These are phyloP conservation scores for Coix lacrymajobi DNA, from an alignment of 176 grass and related monocot species.

Conservation along the genomic window DNA sequence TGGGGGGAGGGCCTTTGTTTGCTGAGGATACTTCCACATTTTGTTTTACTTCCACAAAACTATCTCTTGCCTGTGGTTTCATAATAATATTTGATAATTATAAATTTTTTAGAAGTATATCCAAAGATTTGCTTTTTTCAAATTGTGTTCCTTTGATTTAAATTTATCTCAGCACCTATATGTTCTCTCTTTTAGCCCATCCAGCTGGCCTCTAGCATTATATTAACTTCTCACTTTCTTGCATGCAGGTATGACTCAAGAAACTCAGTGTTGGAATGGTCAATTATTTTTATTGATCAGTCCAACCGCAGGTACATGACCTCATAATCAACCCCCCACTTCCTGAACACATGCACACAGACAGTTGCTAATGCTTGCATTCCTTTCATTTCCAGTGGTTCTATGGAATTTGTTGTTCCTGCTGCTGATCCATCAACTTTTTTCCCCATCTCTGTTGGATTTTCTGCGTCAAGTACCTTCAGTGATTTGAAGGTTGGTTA, in stretches of 20 bases:
- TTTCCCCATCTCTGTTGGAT: conserved; percentile 73
- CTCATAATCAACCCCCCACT: not conserved
- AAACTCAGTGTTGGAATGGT: conserved; percentile 76
- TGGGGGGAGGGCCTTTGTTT: not conserved
- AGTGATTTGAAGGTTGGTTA: conserved; percentile 71
- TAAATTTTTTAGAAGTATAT: not conserved
- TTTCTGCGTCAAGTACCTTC: conserved; percentile 71
- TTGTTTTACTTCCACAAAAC: not conserved
- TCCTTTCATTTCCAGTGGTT: conserved; percentile 55
- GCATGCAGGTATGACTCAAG: conserved; percentile 73
- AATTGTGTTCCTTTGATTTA: not conserved
- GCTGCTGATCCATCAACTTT: conserved; percentile 64
- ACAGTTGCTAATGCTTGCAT: not conserved
- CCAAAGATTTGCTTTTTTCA: not conserved
- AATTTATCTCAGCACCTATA: not conserved
- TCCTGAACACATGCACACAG: not conserved
- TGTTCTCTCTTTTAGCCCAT: not conserved
- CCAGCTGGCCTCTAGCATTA: not conserved
- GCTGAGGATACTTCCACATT: not conserved
- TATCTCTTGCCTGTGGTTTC: not conserved
- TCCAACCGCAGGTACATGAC: conserved; percentile 68
- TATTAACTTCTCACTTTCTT: conserved; percentile 5
- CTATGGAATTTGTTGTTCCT: conserved; percentile 86
- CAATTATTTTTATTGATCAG: conserved; percentile 78
- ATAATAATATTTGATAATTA: not conserved